A percentile compares a stretch with the other conserved stretches of the same genome.
phyloP scores from a whole-genome alignment of 2,329 filamentous ascomycete genomes.

The Sclerotinia subarctica region DNA sequence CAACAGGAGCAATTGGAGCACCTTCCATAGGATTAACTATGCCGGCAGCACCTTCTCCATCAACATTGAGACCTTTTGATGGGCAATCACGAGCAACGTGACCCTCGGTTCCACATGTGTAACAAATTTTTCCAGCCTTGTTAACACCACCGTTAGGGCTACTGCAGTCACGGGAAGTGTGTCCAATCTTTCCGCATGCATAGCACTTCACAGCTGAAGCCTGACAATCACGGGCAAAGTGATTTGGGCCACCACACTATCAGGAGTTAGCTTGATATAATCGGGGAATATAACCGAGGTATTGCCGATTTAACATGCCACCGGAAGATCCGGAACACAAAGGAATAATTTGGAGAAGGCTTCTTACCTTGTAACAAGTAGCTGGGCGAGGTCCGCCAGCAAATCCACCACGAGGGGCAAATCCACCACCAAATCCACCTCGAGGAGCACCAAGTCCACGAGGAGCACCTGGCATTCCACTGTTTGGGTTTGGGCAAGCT shows the following conservation, averaged over 20 bases:
- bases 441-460: slow-evolving; percentile 67
- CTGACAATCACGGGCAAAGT: slow-evolving; percentile 88
- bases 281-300: not conserved
- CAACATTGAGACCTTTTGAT: slow-evolving; percentile 56
- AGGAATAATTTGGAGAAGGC: not conserved
- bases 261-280: slow-evolving; percentile 7
- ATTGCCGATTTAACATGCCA: not conserved
- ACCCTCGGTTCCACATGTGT: slow-evolving; percentile 91
- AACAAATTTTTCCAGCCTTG: slow-evolving; percentile 97
- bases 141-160: slow-evolving; percentile 83
- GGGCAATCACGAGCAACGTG: slow-evolving; percentile 85
- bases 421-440: slow-evolving; percentile 64
- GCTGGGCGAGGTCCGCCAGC: slow-evolving; percentile 65
- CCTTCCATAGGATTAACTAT: slow-evolving; percentile 38
- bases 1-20: slow-evolving; percentile 43
- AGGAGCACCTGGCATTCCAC: slow-evolving; percentile 49
- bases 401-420: slow-evolving; percentile 70
- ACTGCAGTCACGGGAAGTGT: slow-evolving; percentile 43
- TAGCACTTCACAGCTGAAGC: slow-evolving; percentile 75
- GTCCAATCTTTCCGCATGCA: slow-evolving; percentile 66
- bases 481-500: slow-evolving; percentile 75
- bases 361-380: slow-evolving; percentile 61
- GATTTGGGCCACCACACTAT: slow-evolving; percentile 77
- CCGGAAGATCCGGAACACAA: not conserved
- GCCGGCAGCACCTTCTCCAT: slow-evolving; percentile 29